Conservation (phyloP, 1,284 basidiomycete genomes). For the Vanrija humicola region DNA sequence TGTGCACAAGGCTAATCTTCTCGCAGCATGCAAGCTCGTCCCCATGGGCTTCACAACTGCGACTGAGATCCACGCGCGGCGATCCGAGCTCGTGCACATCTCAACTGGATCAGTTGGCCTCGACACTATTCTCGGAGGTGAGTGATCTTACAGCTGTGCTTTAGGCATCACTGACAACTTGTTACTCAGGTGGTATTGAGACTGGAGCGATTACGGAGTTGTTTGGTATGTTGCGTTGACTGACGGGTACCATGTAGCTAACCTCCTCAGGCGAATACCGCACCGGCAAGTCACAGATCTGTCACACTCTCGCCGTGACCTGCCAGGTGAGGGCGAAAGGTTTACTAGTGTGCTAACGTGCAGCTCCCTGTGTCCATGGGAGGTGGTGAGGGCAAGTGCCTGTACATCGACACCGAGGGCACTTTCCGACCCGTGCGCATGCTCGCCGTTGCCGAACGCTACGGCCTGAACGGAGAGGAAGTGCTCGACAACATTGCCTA, state of each 20-base stretch:
- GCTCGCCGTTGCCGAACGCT: conserved; percentile 90
- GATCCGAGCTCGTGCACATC: conserved; percentile 95
- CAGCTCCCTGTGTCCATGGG: conserved; percentile 93
- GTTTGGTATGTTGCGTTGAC: conserved; percentile 59
- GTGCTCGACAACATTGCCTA: conserved; percentile 98
- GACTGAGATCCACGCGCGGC: conserved; percentile 90
- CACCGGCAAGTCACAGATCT: conserved; percentile 97
- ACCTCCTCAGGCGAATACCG: conserved; percentile 67
- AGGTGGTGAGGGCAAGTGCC: conserved; percentile 96
- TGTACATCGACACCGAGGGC: conserved; percentile 98
- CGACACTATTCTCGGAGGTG: conserved; percentile 91
- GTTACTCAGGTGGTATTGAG: conserved; percentile 77
- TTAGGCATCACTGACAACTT: not conserved
- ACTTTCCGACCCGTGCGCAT: conserved; percentile 96
- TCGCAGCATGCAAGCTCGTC: conserved; percentile 84
- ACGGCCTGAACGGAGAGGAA: conserved; percentile 93
- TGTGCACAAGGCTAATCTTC: not conserved
- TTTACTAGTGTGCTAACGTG: not conserved
- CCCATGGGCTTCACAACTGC: conserved; percentile 98
- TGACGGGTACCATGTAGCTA: conserved; percentile 4
- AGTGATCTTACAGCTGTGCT: conserved; percentile 22
- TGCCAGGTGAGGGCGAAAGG: conserved; percentile 61
- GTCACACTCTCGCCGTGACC: conserved; percentile 96
- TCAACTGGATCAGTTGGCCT: conserved; percentile 95
- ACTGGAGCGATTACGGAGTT: conserved; percentile 98